Conservation (phyloP, 805 yeast species). For the Candida piceae region DNA sequence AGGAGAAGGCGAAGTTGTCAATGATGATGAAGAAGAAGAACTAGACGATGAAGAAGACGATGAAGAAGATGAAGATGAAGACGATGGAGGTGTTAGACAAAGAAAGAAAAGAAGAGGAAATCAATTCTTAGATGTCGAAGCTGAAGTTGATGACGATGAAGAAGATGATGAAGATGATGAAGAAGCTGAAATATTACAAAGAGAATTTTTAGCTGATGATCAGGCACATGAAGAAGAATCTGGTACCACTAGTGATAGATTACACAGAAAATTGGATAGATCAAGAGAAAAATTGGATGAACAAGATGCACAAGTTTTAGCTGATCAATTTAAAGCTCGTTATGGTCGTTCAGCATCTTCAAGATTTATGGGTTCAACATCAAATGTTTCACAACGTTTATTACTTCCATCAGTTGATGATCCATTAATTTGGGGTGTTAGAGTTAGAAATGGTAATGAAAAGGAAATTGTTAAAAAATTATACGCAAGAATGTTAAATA, state of each 20-base stretch:
- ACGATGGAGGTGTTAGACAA: conserved; percentile 49
- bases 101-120: conserved; percentile 54
- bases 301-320: conserved; percentile 91
- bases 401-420: conserved; percentile 93
- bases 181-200: conserved; percentile 83
- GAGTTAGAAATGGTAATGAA: conserved; percentile 91
- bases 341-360: conserved; percentile 82
- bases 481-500: conserved; percentile 76
- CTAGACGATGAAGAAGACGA: conserved; percentile 30
- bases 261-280: conserved; percentile 88
- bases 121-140: conserved; percentile 96
- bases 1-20: conserved; percentile 13
- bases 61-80: conserved; percentile 48
- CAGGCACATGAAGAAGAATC: conserved; percentile 57
- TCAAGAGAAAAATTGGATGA: conserved; percentile 77
- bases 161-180: conserved; percentile 93
- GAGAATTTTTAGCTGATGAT: conserved; percentile 77
- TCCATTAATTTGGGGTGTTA: conserved; percentile 92
- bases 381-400: conserved; percentile 87
- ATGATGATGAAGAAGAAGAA: conserved; percentile 24
- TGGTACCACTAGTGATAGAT: conserved; percentile 50
- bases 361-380: conserved; percentile 78
- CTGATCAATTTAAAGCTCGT: conserved; percentile 85
- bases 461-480: conserved; percentile 83
- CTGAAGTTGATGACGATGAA: conserved; percentile 97